Evolutionary conservation across 768 basidiomycete genomes (phyloP), one percentile per base, ranked within the genome.

Genomic region (Hypsizygus marmoreus): DNA sequence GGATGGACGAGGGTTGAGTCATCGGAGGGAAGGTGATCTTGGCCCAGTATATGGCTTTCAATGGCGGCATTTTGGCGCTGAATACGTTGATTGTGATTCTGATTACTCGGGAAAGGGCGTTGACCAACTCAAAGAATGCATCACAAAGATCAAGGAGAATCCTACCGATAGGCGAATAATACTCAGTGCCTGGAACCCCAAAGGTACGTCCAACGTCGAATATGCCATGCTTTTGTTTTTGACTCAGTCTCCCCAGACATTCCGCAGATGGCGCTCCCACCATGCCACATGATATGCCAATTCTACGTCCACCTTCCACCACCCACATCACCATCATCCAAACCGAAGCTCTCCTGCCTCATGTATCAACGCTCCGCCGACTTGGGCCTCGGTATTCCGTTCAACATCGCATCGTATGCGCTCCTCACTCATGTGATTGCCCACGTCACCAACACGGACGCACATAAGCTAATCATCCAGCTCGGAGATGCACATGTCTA

Each of bases 341-440:
- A 81, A 54, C 86, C 86, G 6, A 80, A 79, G 45, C 84, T 98
- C n/a, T 95, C 92, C 7, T 97, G 95, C 66, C 77, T 95, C 34
- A 94, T 98, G 93, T 97, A 86, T 72, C 95, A 98, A 61, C 90
- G 97, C 36, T 97, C 95, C 10, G 95, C 95, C n/a, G 95, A 99
- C 63, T 80, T 97, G 7, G 95, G 95, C 1, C 89, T 99, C 29
- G 95, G 95, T 2, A 91, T 99, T 37, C 95, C 95, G 0, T 99
- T 99, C 80, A 99, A 99, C 68, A 98, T 99, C 67, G 97, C 95
- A 10, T 98, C 97, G 0, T 99, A 98, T 66, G 90, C 97, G 5
- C 80, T 99, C 16, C 82, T 99, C 43, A 97, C 95, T 0, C 94
- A 97, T 67, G 94, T 99, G 91, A 82, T 99, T 53, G 95, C 95